These are phyloP conservation scores for Tuber magnatum DNA, from an alignment of 495 filamentous ascomycete species.

Conservation along the genomic window DNA sequence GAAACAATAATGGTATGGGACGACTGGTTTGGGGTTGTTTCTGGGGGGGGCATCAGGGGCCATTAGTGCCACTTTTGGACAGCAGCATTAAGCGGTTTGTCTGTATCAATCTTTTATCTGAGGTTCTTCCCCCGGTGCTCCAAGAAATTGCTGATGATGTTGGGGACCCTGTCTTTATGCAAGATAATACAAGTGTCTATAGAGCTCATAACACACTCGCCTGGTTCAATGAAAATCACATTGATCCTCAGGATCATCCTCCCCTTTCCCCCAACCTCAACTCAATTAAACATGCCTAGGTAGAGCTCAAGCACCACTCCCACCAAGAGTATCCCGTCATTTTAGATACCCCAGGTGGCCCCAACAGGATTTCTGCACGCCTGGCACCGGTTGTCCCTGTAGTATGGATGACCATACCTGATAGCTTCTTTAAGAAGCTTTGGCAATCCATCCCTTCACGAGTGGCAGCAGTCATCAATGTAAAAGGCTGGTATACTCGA, in stretches of 20 bases:
- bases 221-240: conserved; percentile 23
- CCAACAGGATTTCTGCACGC: not conserved
- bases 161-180: no score
- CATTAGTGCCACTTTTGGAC: conserved; percentile 16
- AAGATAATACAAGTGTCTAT: no score
- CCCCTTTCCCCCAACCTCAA: conserved; percentile 39
- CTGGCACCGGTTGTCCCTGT: not conserved
- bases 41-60: conserved; percentile 10
- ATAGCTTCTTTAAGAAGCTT: conserved; percentile 11
- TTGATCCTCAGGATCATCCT: conserved; percentile 36
- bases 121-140: no score
- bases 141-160: no score
- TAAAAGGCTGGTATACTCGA: no score
- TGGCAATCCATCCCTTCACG: no score
- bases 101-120: no score
- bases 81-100: not conserved
- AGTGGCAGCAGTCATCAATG: no score
- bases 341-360: conserved; percentile 11
- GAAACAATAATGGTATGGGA: conserved; percentile 10
- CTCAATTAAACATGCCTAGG: conserved; percentile 40
- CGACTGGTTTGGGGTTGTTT: conserved; percentile 22
- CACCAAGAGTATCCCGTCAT: conserved; percentile 14
- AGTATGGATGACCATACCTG: conserved; percentile 7
- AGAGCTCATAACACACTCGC: conserved; percentile 21
- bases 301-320: conserved; percentile 24